Evolutionary conservation across 768 basidiomycete species (phyloP).

Genomic region (Suillus placidus): DNA sequence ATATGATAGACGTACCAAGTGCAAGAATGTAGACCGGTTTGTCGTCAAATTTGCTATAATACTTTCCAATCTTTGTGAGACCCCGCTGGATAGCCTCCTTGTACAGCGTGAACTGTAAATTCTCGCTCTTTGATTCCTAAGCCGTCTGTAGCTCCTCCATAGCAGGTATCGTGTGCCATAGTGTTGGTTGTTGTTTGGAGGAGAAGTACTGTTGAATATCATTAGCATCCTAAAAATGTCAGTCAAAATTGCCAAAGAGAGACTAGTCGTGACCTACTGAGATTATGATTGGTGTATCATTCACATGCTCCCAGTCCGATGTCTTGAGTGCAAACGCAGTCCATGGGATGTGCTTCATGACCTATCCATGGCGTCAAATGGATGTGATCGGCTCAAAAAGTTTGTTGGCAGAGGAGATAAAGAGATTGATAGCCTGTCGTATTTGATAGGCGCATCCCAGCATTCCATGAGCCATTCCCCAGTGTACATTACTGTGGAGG

Average conservation of each 20-base stretch:
- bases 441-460: too few relatives aligned
- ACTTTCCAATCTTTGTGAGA: background rate
- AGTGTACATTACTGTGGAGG: too few relatives aligned
- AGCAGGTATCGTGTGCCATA: slow-evolving; percentile 29
- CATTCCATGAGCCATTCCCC: too few relatives aligned
- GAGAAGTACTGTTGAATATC: slow-evolving; percentile 32
- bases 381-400: too few relatives aligned
- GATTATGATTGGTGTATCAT: slow-evolving; percentile 18
- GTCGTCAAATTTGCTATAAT: background rate
- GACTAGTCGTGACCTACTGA: background rate
- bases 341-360: slow-evolving; percentile 19
- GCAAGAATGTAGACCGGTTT: background rate
- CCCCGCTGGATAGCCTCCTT: background rate
- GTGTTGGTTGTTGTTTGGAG: slow-evolving; percentile 23
- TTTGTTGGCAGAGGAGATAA: too few relatives aligned
- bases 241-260: background rate
- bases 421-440: too few relatives aligned
- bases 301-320: slow-evolving; percentile 26
- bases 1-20: background rate
- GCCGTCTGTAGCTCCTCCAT: slow-evolving; percentile 29
- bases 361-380: too few relatives aligned
- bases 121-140: slow-evolving; percentile 28
- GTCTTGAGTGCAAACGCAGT: slow-evolving; percentile 22
- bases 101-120: slow-evolving; percentile 7
- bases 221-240: slow-evolving; percentile 22